Base-by-base conservation (phyloP, 495 filamentous ascomycete species). In the Podospora bellae-mahoneyi region DNA sequence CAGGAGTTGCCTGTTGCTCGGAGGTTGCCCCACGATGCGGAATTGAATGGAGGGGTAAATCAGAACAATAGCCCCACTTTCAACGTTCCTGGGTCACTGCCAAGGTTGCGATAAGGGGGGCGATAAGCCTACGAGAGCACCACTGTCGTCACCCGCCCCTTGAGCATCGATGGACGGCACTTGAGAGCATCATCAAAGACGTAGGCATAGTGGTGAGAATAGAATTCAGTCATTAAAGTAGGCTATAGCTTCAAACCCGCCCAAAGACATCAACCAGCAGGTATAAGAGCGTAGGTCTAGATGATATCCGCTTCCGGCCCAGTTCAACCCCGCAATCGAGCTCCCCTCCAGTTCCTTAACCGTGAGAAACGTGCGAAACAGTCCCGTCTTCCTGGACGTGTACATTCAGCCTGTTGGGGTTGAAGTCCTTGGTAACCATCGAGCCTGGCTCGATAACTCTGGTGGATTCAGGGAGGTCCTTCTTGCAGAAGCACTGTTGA, bases 371-470 rank as follows among this genome's bases (percentile, higher is more conserved):
- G 74, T 94, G 84, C 64, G 80, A 84, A n/a, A 94, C 89, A 1
- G 86, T 92, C 6, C 89, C 91, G 65, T 92, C 86, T 16, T 91
- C 86, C 60, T 84, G 85, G 27, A 93, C 75, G 73, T 93, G 88
- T 32, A 94, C 80, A 69, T 93, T 94, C 68, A 94, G 77, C 72
- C 90, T 87, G 57, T 78, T 72, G 1, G 85, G 84, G 9, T 82
- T 81, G 73, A 83, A 82, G 72, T 92, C 90, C 79, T 83, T 86
- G 16, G 89, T 88, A 58, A 83, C 81, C 80, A 88, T 84, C 59
- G 77, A 73, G 59, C 85, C 89, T 0, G 88, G 89, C 76, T 86
- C 79, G 67, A 93, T 79, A 60, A 95, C 82, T 44, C 91, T 88
- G 68, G 87, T 85, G 64, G 84, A 72, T 67, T 90, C 70, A 0